Evolutionary conservation across 805 yeast genomes (phyloP), one percentile per base, ranked within the genome.

Genomic region (Sugiyamaella floridensis): DNA sequence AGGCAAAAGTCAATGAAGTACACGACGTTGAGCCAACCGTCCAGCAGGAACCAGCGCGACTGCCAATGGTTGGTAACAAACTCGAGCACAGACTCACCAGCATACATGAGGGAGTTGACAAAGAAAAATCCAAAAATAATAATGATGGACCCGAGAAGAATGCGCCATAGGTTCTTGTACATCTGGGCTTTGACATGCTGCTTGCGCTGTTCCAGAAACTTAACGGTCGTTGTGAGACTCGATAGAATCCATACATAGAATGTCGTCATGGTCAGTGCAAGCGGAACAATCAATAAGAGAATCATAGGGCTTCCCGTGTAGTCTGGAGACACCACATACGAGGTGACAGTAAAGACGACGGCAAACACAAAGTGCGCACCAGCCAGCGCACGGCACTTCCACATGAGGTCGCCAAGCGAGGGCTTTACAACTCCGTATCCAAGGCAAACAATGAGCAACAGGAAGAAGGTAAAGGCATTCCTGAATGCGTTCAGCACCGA

Each of bases 401-500:
- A 74, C 96, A 93, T 88, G 51, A 80, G 79, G 67, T 80, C 80
- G 46, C 89, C 86, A 55, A 93, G 77, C 57, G 89, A 85, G 45
- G 96, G 89, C 64, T 80, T 82, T 48, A 93, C 98, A 47, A 93
- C 89, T 57, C 98, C 97, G 70, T 90, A 93, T 42, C 99, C 99
- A 59, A 90, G 74, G 12, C 95, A 78, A 52, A 93, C 92, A 61
- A 89, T 84, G 58, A 92, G 74, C 52, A 93, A 74, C 62, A 93
- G 72, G 72, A 92, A 93, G 70, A 92, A 85, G 7, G 97, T 86
- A 67, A 89, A 87, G 0, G 97, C 83, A 49, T 88, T 78, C 63
- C 93, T 86, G 60, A 81, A 80, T 1, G 96, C 81, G 65, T 89
- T 87, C 67, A 92, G 71, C 32, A 88, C 67, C 1, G 97, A 83